A percentile compares a stretch with the other conserved stretches of the same genome.
Conservation (phyloP, 345 rosid species). For the Linum tenue region DNA sequence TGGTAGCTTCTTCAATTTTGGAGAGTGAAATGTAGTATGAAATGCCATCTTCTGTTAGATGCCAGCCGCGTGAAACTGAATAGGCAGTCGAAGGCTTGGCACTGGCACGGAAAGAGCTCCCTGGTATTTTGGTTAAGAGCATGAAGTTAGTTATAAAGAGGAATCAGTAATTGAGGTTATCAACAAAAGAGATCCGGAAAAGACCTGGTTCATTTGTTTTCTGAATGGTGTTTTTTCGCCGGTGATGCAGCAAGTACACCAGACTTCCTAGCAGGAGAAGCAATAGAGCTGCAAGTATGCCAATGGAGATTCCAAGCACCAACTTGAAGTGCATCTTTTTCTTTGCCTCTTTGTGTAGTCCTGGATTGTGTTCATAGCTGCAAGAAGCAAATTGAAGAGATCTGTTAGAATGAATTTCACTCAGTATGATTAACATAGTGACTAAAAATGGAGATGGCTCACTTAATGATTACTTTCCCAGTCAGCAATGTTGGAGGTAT, state of each 20-base stretch:
- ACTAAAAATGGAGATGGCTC: conserved; percentile 31
- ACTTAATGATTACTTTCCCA: conserved; percentile 55
- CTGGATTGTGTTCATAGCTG: conserved; percentile 58
- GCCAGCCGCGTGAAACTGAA: conserved; percentile 54
- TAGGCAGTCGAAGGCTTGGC: conserved; percentile 40
- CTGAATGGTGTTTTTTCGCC: conserved; percentile 22
- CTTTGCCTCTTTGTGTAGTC: conserved; percentile 40
- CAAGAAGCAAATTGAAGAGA: conserved; percentile 16
- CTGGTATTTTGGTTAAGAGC: conserved; percentile 23
- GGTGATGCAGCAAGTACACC: conserved; percentile 27
- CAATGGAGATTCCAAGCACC: conserved; percentile 55
- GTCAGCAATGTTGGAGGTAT: conserved; percentile 51
- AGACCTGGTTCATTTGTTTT: conserved; percentile 45
- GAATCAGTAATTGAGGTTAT: background rate
- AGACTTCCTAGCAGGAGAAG: conserved; percentile 47
- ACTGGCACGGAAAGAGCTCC: conserved; percentile 35
- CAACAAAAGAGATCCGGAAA: conserved; percentile 4
- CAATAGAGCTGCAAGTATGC: conserved; percentile 38
- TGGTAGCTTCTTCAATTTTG: conserved; percentile 73
- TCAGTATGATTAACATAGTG: background rate
- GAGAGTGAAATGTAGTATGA: conserved; percentile 63
- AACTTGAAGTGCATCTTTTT: conserved; percentile 33
- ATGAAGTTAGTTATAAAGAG: conserved; percentile 6
- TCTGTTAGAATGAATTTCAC: background rate
- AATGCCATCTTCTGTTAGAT: conserved; percentile 66